Percentiles rank a stretch among this genome's conserved stretches.
These are phyloP conservation scores for Xylariaceae sp. DNA, from an alignment of 2,329 filamentous ascomycete species.

Conservation along the genomic window DNA sequence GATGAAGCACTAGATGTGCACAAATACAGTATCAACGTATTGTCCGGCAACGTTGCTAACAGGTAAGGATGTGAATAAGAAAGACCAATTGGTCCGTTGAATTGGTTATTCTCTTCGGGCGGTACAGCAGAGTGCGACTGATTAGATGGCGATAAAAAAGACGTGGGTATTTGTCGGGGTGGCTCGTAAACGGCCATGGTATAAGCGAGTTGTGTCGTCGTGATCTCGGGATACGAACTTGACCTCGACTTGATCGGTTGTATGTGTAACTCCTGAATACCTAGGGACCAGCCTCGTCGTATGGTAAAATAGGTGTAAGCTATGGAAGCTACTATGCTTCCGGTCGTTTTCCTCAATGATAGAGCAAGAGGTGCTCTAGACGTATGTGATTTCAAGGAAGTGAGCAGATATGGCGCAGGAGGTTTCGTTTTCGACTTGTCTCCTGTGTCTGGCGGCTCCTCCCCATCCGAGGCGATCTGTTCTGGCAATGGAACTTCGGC, in stretches of 20 bases:
- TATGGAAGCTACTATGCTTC: conserved; percentile 70
- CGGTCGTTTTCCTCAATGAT: conserved; percentile 65
- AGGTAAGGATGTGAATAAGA: conserved; percentile 80
- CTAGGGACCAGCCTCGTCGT: conserved; percentile 73
- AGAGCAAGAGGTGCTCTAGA: conserved; percentile 73
- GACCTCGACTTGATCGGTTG: conserved; percentile 28
- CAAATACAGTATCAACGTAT: conserved; percentile 77
- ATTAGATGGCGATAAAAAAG: conserved; percentile 25
- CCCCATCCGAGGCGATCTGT: conserved; percentile 4
- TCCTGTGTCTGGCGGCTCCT: neutral
- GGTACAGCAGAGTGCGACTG: neutral
- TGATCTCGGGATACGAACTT: conserved; percentile 31
- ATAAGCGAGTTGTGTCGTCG: conserved; percentile 38
- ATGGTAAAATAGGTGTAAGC: conserved; percentile 77
- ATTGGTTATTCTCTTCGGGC: neutral
- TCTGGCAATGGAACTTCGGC: neutral
- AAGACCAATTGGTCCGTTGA: conserved; percentile 53
- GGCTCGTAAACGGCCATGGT: conserved; percentile 32
- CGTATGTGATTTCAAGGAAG: conserved; percentile 75
- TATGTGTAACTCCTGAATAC: conserved; percentile 83
- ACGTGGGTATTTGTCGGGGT: conserved; percentile 14
- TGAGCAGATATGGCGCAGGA: conserved; percentile 55
- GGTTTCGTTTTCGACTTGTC: conserved; percentile 11
- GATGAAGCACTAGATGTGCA: conserved; percentile 65
- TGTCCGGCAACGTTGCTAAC: conserved; percentile 76